Evolutionary conservation across 2,329 filamentous ascomycete species (phyloP), one percentile per base, ranked within the genome.

Genomic region (Fusarium bactridioides): DNA sequence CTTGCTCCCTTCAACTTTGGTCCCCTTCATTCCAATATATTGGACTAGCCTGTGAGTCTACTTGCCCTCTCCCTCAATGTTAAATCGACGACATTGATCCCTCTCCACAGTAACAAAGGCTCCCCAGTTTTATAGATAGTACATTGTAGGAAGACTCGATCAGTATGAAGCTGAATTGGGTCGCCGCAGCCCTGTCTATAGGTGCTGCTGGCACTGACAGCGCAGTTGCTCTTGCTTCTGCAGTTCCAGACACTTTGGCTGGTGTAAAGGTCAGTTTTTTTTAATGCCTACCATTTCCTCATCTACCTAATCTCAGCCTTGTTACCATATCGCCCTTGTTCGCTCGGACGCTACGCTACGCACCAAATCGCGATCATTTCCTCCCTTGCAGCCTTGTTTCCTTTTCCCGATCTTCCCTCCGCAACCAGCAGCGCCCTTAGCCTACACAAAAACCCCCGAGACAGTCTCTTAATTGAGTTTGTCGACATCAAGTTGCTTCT

Each of bases 111-210:
- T 15, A 33, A 31, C 18, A 19, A 13, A 43, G 19, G 18, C 48
- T 68, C 5, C 51, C 65, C 10, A 19, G 37, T 5, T 7, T 33
- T 18, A 21, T 16, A 68, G 41, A 18, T 12, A 40, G 5, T 27
- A 33, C 31, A 60, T 50, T 19, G 37, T 55, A 59, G 16, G n/a
- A 50, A 31, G 18, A 48, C n/a, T 23, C 21, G 16, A 10, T 57
- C 50, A 76, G 40, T 67, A 83, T 83, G 81, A 83, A 80, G 80
- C 74, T 78, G 50, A 64, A 76, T 43, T 75, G 77, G 41, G 55
- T 82, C 43, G 70, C 80, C 37, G 78, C 77, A 55, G 77, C 79
- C 48, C 72, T 80, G 35, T 66, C 80, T 29, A 69, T 83, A 69
- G 77, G 77, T 25, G 78, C 75, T 45, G 78, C 74, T 37, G 73